These are phyloP conservation scores for Beauveria sp. DNA, from an alignment of 2,329 filamentous ascomycete genomes.

Conservation along the genomic window DNA sequence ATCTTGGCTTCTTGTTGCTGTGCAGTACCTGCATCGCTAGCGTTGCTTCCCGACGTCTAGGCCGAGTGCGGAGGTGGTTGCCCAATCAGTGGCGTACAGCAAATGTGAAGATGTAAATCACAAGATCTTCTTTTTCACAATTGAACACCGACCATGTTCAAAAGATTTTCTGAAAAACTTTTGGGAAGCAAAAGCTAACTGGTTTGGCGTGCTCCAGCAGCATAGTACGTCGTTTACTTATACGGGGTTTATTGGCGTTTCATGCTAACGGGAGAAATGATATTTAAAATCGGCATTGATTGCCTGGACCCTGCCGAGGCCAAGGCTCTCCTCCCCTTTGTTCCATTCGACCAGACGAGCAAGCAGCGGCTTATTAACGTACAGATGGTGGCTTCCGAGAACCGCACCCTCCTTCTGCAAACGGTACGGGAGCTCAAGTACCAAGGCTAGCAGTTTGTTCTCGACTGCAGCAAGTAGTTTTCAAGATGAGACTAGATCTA, in stretches of 20 bases:
- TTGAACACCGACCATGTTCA: neutral
- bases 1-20: neutral
- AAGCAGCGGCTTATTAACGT: slow-evolving; percentile 3
- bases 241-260: neutral
- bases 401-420: neutral
- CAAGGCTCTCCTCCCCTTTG: neutral
- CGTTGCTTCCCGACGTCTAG: neutral
- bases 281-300: slow-evolving; percentile 9
- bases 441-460: slow-evolving; percentile 16
- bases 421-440: slow-evolving; percentile 12
- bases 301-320: slow-evolving; percentile 18
- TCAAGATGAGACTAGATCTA: too few species aligned
- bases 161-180: neutral
- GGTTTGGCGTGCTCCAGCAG: neutral
- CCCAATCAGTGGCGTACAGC: neutral
- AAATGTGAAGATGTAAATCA: neutral
- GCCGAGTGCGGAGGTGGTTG: neutral
- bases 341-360: slow-evolving; percentile 6
- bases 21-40: slow-evolving; percentile 10
- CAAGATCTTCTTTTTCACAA: too few species aligned
- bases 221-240: neutral
- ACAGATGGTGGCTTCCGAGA: slow-evolving; percentile 3
- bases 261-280: neutral
- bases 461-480: neutral
- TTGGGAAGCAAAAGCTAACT: too few species aligned